Evolutionary conservation across 2,329 filamentous ascomycete genomes (phyloP), one percentile per base, ranked within the genome.

Genomic region (Fusarium dimerum): DNA sequence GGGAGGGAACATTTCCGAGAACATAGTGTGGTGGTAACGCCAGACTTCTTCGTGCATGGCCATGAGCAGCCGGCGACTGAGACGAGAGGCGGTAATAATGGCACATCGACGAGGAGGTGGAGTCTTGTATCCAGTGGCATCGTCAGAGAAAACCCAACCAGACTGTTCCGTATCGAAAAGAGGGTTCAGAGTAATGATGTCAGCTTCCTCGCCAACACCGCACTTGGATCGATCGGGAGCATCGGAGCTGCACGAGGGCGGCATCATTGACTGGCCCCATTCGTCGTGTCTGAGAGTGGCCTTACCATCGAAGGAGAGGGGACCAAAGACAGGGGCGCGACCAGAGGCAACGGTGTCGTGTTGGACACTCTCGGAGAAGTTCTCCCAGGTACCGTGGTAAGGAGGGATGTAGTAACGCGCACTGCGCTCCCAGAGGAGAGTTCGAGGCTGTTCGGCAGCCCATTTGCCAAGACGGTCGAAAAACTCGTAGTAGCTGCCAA

Each of bases 1-100:
- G 0, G 86, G 80, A 2, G 88, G 88, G 72, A 87, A 91, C 89
- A 92, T 92, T 70, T 92, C 89, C 26, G 82, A 83, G 68, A 89
- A 92, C 86, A 87, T 91, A 69, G 78, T 85, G 69, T 86, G 88
- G 57, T 83, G 84, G 61, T 82, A 77, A 29, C 80, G 78, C 70
- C 78, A 85, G 43, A 85, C 87, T 64, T 91, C 88, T 59, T 88
- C 81, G 70, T 92, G 89, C 87, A 92, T 92, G 6, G 83, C 83
- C 43, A 79, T 72, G 6, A 92, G 73, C 2, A 92, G 76, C 12
- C 86, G 80, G 20, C 84, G 80, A 29, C 83, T 87, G 34, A 91
- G 74, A 10, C 89, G 84, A 1, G 81, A 84, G 0, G 87, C 86
- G 3, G 88, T 90, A 55, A 90, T 85, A 66, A 91, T 88, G 46